Evolutionary conservation across 352 stramenopile genomes (phyloP).

Genomic region (Pythium pyrilobum): DNA sequence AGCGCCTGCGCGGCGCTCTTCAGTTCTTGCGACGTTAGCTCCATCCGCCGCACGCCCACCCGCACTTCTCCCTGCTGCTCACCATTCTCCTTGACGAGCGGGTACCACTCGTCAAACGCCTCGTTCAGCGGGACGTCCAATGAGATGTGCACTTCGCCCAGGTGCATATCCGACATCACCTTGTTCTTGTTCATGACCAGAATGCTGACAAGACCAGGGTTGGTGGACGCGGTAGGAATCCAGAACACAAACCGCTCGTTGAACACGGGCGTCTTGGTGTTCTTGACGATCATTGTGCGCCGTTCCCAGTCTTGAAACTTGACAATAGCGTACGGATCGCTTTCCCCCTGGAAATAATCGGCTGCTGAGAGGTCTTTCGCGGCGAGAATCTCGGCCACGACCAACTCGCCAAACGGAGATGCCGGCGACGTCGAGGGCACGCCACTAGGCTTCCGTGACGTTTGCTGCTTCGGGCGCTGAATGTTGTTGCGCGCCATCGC

Average conservation of each 20-base stretch:
- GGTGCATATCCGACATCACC: conserved; percentile 38
- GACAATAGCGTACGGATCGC: conserved; percentile 41
- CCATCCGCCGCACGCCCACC: conserved; percentile 46
- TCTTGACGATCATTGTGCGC: conserved; percentile 25
- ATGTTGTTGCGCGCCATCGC: conserved; percentile 33
- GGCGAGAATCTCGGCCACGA: conserved; percentile 61
- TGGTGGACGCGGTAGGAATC: conserved; percentile 24
- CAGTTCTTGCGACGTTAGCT: conserved; percentile 49
- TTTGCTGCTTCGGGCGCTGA: conserved; percentile 30
- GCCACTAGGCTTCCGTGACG: conserved; percentile 8
- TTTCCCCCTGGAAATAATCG: conserved; percentile 34
- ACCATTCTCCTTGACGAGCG: conserved; percentile 53
- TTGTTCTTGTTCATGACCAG: conserved; percentile 42
- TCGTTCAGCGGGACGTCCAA: conserved; percentile 63
- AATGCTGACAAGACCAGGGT: conserved; percentile 34
- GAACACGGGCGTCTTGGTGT: conserved; percentile 30
- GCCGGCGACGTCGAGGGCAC: not conserved
- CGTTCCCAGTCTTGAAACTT: conserved; percentile 32
- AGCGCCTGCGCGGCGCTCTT: conserved; percentile 42
- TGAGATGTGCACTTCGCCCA: conserved; percentile 67
- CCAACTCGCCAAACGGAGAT: conserved; percentile 51
- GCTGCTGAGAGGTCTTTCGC: conserved; percentile 37
- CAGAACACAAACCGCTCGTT: conserved; percentile 78
- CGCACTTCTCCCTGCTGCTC: conserved; percentile 45
- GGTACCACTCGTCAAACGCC: conserved; percentile 63